Percentiles rank a stretch among this genome's conserved stretches.
Evolutionary conservation across 106 monocot species (phyloP).

Genomic region (Ottelia alismoides): DNA sequence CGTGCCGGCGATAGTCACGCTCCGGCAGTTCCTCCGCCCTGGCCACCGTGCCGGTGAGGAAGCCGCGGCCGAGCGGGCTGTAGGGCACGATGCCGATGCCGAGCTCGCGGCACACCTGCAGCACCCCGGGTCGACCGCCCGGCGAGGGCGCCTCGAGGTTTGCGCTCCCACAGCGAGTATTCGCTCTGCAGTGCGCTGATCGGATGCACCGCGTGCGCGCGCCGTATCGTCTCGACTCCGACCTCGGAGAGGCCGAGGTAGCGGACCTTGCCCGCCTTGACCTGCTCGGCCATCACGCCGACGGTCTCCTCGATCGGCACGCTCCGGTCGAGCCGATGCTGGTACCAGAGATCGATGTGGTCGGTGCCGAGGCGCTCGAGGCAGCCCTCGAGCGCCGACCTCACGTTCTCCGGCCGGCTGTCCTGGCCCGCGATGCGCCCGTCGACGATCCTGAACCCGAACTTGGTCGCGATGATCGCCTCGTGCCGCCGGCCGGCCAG

Average conservation of each 20-base stretch:
- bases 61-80: background rate
- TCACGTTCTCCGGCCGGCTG: constrained; percentile 8
- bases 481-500: background rate
- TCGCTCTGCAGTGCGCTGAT: background rate
- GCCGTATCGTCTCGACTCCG: background rate
- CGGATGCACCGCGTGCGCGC: background rate
- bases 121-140: too few relatives aligned
- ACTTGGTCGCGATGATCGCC: background rate
- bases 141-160: background rate
- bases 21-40: too few relatives aligned
- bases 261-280: background rate
- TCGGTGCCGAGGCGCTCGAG: background rate
- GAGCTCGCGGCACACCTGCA: background rate
- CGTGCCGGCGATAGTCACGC: too few relatives aligned
- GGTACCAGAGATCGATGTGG: background rate
- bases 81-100: background rate
- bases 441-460: background rate
- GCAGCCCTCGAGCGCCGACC: background rate
- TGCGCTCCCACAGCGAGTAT: background rate
- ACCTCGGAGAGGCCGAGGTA: background rate
- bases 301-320: background rate
- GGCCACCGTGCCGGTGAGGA: too few relatives aligned
- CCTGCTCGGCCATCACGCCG: background rate
- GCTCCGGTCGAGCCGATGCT: background rate
- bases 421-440: too few relatives aligned